Evolutionary conservation across 176 grass and related monocot genomes (phyloP), one percentile per base, ranked within the genome.

Genomic region (Chrysopogon serrulatus): DNA sequence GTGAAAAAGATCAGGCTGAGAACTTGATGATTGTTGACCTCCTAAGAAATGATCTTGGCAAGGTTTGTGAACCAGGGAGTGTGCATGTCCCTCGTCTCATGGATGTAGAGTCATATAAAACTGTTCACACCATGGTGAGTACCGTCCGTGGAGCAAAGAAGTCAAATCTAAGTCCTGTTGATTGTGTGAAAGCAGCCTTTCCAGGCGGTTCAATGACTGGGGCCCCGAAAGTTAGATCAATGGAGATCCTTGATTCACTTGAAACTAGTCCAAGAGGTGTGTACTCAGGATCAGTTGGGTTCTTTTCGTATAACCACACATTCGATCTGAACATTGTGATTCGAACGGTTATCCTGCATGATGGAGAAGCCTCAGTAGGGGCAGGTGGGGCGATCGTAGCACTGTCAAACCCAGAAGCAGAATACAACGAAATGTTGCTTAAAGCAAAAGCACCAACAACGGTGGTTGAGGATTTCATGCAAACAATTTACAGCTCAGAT

Each of bases 1-100:
- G 96, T 83, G 96, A 96, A 89, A 99, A 99, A 61, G 96, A 99
- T 48, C 96, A 96, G 83, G 91, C 96, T 60, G 96, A 99, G 77
- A 98, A 96, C 59, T 83, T 98, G 71, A 98, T 98, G 96, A 98
- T 98, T 77, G 96, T 98, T 24, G 96, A 98, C 56, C 93, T 98
- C 54, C 53, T 98, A 75, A 91, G 96, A 86, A 99, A 99, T 21
- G 96, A 99, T 51, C 82, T 96, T 31, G 93, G 96, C 10, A 89
- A 89, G 45, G 91, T 96, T 35, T 99, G 93, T 7, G 81, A 86
- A 77, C 91, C 96, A 71, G 91, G 96, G 23, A 96, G 85, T 0
- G 96, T 96, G 53, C 89, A 87, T 35, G 93, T 99, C 36, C 89
- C 91, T 68, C 62, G 48, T 15, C 89, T 99, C n/a, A 99, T 99